Evolutionary conservation across 1,284 basidiomycete species (phyloP), one percentile per base, ranked within the genome.

Genomic region (Rugosomyces carneus): DNA sequence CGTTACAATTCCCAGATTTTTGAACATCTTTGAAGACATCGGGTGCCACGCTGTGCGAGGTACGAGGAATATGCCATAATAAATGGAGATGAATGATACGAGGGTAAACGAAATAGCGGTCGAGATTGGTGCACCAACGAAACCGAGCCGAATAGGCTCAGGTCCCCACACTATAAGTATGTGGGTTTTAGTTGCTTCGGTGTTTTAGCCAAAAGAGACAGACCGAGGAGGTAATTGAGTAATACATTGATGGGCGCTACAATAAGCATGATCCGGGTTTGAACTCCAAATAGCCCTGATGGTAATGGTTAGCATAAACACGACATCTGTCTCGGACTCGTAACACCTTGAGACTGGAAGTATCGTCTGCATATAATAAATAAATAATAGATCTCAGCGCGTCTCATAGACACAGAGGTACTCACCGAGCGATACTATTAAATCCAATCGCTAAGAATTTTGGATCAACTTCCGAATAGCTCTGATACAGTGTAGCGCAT

Each of bases 71-170:
- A 87, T 51, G 7, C 83, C 86, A 59, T 92, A 94, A 18, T 76
- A 47, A 31, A 89, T 60, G 2, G 82, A 85, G 26, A 80, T 59
- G 26, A 86, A 37, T 8, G 82, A 78, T 48, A 93, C 84, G 23
- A 95, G 70, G 64, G 91, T 94, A 71, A 91, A 91, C 2, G 87
- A 89, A 47, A 94, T 74, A 0, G 87, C 85, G 0, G 90, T 92
- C 0, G 94, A 89, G 26, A 97, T 73, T 0, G 95, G 94, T 3
- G 94, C 94, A 5, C 95, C 95, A 47, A 93, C 81, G 66, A 93
- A 99, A 6, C 95, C 95, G 1, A 98, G 69, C 7, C 88, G 73
- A 45, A 93, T 65, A 1, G 78, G 66, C 32, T 75, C 67, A 0
- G 90, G 91, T 2, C 90, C 91, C 88, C 89, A 93, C 0, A 94